Percentiles rank a stretch among this genome's conserved stretches.
These are phyloP conservation scores for Lactifluus hygrophoroides DNA, from an alignment of 768 basidiomycete species.

Conservation along the genomic window DNA sequence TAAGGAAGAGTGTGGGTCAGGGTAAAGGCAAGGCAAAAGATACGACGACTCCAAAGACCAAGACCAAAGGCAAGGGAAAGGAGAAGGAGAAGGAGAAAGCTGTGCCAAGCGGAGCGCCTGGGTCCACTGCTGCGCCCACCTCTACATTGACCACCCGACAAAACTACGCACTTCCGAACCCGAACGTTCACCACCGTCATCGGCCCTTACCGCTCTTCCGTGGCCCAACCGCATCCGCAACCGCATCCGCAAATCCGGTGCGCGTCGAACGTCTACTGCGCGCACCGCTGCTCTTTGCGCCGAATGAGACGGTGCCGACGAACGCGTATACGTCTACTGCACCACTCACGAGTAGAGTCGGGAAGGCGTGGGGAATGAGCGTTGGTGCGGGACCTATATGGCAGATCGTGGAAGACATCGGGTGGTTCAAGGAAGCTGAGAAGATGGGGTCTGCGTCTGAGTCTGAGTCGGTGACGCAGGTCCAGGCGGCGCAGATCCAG, in stretches of 20 bases:
- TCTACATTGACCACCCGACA: conserved; percentile 34
- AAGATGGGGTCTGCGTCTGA: no score
- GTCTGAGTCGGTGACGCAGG: conserved; percentile 34
- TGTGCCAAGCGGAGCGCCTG: not conserved
- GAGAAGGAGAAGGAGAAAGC: not conserved
- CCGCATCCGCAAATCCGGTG: not conserved
- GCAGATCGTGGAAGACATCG: conserved; percentile 70
- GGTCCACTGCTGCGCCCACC: not conserved
- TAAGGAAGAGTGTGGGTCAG: conserved; percentile 13
- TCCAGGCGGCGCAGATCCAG: not conserved
- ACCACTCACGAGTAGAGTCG: conserved; percentile 46
- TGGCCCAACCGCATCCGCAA: conserved; percentile 22
- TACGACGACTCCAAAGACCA: not conserved
- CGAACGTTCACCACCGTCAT: conserved; percentile 66
- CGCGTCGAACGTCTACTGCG: conserved; percentile 50
- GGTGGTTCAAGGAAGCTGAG: conserved; percentile 63
- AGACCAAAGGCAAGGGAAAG: not conserved
- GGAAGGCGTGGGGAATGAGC: conserved; percentile 65
- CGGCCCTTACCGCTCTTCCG: conserved; percentile 54
- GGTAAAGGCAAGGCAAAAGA: not conserved
- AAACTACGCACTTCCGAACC: conserved; percentile 52
- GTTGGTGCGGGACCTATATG: conserved; percentile 70
- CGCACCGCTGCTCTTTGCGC: conserved; percentile 42
- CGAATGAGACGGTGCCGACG: conserved; percentile 37
- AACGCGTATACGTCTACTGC: conserved; percentile 46